Evolutionary conservation across 129 eudicot species (phyloP).

Genomic region (Calendula officinalis): DNA sequence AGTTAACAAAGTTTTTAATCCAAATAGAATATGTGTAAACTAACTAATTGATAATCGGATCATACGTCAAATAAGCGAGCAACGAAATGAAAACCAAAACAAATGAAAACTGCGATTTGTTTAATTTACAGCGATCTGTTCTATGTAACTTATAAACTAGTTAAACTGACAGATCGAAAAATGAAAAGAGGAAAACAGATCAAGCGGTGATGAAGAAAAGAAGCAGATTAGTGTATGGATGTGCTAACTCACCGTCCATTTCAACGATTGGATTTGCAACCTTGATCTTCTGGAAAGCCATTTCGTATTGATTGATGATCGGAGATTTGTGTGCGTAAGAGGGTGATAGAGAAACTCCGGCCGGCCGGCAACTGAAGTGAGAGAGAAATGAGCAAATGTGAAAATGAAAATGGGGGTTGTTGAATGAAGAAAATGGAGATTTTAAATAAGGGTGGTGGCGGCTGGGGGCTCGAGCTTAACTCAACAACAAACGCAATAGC

Average conservation of each 20-base stretch:
- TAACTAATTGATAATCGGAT: constrained; percentile 6
- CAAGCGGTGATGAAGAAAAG: background rate
- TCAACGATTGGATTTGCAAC: constrained; percentile 96
- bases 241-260: constrained; percentile 72
- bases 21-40: background rate
- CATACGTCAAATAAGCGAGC: constrained; percentile 17
- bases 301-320: constrained; percentile 12
- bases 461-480: constrained; percentile 10
- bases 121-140: constrained; percentile 4
- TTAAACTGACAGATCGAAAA: constrained; percentile 20
- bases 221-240: background rate
- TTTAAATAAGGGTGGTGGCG: constrained; percentile 10
- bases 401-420: background rate
- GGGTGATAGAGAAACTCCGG: background rate
- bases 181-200: background rate
- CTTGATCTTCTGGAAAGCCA: constrained; percentile 87
- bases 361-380: constrained; percentile 17
- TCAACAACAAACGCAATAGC: constrained; percentile 26
- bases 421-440: constrained; percentile 25
- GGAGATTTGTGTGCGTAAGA: constrained; percentile 9
- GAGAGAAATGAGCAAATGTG: constrained; percentile 5
- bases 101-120: constrained; percentile 1
- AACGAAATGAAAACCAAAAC: background rate
- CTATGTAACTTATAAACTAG: background rate
- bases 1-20: background rate